Base-by-base conservation (phyloP, 1,284 basidiomycete genomes). In the Porogramme epimiltina region DNA sequence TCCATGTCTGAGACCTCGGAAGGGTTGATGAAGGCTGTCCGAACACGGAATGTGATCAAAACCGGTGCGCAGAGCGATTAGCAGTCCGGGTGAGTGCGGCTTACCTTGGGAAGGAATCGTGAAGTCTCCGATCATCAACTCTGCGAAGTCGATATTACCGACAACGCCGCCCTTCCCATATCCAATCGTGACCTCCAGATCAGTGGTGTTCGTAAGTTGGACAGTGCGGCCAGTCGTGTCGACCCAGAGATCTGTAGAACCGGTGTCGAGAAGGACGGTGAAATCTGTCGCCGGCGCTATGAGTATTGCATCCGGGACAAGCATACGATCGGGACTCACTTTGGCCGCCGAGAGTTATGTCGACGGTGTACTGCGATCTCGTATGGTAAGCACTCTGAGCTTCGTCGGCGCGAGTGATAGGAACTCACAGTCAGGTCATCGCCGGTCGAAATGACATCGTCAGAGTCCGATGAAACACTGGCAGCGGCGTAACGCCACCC, bases 11-110 rank as follows among this genome's bases (percentile, higher is more conserved):
- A 16, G 24, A 53, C 39, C 5, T 52, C 52, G 2, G 61, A 61
- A 9, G 58, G 62, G 49, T 67, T 65, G 38, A 70, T 33, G 52
- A 70, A 67, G 5, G 66, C 69, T 69, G 37, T 11, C 11, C 6
- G n/a, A 8, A 15, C 34, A n/a, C 34, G 9, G 34, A 31, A 8
- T 15, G 9, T 31, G 9, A 15, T 31, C 15, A 8, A 31, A 8
- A 15, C 9, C 28, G 28, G 28, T 15, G 28, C 28, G 9, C 9
- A 18, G 34, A 13, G 34, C 13, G 34, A 4, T 37, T 8, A 31
- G 28, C 28, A 31, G 28, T 31, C 8, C 13, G 20, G 15, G 11
- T 8, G 13, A 8, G 23, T 16, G 26, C 5, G 5, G 22, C 56
- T 11, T 57, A 66, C 68, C 67, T 64, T 71, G 69, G 11, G 51